Percentiles rank a stretch among this genome's conserved stretches.
Evolutionary conservation across 1,284 basidiomycete species (phyloP).

Genomic region (Ustilago bromivora): DNA sequence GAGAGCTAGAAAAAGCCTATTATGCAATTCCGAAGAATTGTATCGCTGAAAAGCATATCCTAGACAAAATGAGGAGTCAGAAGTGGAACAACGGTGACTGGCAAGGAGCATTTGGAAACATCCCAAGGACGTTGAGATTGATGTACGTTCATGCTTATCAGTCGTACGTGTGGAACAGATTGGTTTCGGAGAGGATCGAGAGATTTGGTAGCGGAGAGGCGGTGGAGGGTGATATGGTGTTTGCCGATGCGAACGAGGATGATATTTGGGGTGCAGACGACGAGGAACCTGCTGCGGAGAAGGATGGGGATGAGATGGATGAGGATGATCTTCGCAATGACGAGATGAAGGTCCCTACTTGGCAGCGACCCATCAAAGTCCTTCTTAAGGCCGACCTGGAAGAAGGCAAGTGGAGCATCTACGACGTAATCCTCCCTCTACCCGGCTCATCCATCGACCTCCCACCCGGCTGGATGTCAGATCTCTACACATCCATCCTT

Average conservation of each 20-base stretch:
- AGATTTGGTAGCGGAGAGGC: slow-evolving; percentile 81
- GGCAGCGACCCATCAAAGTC: slow-evolving; percentile 77
- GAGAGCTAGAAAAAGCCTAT: slow-evolving; percentile 74
- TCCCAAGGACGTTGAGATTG: slow-evolving; percentile 79
- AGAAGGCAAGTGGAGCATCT: slow-evolving; percentile 77
- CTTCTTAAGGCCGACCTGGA: slow-evolving; percentile 81
- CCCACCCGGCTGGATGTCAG: slow-evolving; percentile 83
- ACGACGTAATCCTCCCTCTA: slow-evolving; percentile 94
- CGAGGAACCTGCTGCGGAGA: slow-evolving; percentile 1
- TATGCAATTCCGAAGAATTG: slow-evolving; percentile 88
- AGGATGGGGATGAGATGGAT: slow-evolving; percentile 21
- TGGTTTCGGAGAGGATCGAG: slow-evolving; percentile 90
- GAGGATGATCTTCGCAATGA: slow-evolving; percentile 32
- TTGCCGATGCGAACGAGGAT: slow-evolving; percentile 62
- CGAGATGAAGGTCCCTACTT: slow-evolving; percentile 33
- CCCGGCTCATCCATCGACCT: slow-evolving; percentile 92
- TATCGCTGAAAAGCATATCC: slow-evolving; percentile 89
- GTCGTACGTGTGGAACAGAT: slow-evolving; percentile 97
- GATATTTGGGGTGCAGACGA: slow-evolving; percentile 19
- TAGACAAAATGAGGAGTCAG: slow-evolving; percentile 81
- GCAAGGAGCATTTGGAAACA: slow-evolving; percentile 50
- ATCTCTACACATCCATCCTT: slow-evolving; percentile 84
- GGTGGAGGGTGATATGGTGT: slow-evolving; percentile 80
- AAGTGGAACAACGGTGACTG: slow-evolving; percentile 52
- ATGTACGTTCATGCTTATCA: slow-evolving; percentile 99